phyloP scores from a whole-genome alignment of 164 flowering plant species.

The Paratinospora sagittata region DNA sequence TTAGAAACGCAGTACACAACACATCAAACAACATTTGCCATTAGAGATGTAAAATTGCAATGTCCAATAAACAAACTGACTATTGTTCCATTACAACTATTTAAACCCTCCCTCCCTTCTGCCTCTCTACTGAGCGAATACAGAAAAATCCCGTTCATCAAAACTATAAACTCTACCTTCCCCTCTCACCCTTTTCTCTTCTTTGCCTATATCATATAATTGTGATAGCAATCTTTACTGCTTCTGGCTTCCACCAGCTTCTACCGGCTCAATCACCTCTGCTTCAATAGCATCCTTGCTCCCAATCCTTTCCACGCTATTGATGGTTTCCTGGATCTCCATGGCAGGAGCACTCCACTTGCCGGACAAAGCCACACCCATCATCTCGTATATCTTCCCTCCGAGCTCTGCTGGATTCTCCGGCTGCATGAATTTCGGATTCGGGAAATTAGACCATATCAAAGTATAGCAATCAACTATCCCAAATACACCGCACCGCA shows the following conservation, averaged over 20 bases:
- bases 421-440: constrained; percentile 46
- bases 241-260: constrained; percentile 50
- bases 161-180: not conserved
- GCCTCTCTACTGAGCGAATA: too few relatives aligned
- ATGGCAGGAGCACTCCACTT: constrained; percentile 49
- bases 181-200: not conserved
- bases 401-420: constrained; percentile 93
- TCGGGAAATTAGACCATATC: not conserved
- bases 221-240: constrained; percentile 21
- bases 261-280: constrained; percentile 72
- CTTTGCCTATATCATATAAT: not conserved
- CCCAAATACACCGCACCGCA: too few relatives aligned
- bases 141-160: not conserved
- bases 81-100: not conserved
- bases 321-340: constrained; percentile 22
- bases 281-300: constrained; percentile 47
- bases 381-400: constrained; percentile 97
- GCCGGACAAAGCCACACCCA: constrained; percentile 67
- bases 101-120: too few relatives aligned
- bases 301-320: not conserved
- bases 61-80: not conserved
- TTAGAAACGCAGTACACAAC: too few relatives aligned
- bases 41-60: not conserved
- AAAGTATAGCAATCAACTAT: too few relatives aligned
- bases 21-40: not conserved